Base-by-base conservation (phyloP, 2,329 filamentous ascomycete species). In the Hymenoscyphus salicellus region DNA sequence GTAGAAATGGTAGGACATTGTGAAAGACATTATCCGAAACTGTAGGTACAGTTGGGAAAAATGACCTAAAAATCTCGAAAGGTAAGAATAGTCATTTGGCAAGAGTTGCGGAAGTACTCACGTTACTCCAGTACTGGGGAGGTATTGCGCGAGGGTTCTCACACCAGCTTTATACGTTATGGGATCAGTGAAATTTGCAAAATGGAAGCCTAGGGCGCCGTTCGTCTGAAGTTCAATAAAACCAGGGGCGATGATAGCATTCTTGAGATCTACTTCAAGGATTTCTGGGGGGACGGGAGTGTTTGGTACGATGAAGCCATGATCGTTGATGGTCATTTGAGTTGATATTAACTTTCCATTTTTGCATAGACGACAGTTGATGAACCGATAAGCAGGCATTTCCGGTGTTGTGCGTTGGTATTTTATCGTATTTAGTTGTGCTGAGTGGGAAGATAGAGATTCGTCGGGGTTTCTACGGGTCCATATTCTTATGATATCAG, bases 141-240 rank as follows among this genome's bases (percentile, higher is more conserved):
- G 80, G 69, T 82, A 81, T 38, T 73, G 72, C 3, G 82, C 79
- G n/a, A 82, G 78, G 36, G 78, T 77, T 23, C 80, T 74, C 32
- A 85, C 73, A 56, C 81, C 80, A 8, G 71, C 70, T 46, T 70
- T 70, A 72, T 83, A 84, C 8, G 64, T 52, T 17, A 30, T 28
- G 26, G 67, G 63, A 56, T 82, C 74, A 5, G 79, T 73, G 65
- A 79, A 83, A 63, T 81, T 78, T 1, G 83, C 83, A 64, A 84
- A 85, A 69, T 85, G 83, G 60, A 84, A 84, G 1, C 82, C 82
- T 5, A 73, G 63, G 38, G 72, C 73, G 2, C 75, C 75, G 69
- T 86, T 86, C 1, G 81, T 84, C 65, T 86, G 83, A 5, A 86
- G 72, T 65, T 86, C 83, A 26, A 85, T 74, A 68, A 83, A 84